Conservation (phyloP, 2,329 filamentous ascomycete species). For the Cladorrhinum sp. region DNA sequence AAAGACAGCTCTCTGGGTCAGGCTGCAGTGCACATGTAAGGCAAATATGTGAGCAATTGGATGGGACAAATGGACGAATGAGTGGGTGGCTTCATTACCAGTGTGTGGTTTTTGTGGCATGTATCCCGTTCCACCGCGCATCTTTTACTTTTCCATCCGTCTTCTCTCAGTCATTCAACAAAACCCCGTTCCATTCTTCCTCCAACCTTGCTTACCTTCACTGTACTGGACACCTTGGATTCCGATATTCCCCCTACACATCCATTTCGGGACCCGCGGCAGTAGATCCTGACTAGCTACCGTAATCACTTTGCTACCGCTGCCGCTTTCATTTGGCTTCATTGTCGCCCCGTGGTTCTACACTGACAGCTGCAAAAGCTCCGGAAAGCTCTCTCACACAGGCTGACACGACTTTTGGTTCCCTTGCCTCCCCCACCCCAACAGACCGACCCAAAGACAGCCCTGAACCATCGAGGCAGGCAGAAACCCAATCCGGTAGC, state of each 20-base stretch:
- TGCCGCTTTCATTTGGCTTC: constrained; percentile 8
- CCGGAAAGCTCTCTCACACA: constrained; percentile 11
- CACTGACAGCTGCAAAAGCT: constrained; percentile 9
- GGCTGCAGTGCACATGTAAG: background rate
- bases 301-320: background rate
- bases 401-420: constrained; percentile 19
- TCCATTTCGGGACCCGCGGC: background rate
- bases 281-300: background rate
- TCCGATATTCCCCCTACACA: background rate
- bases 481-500: constrained; percentile 19
- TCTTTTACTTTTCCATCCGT: background rate
- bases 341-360: background rate
- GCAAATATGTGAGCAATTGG: background rate
- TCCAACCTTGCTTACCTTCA: background rate
- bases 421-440: constrained; percentile 17
- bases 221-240: background rate
- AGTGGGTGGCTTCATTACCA: constrained; percentile 1
- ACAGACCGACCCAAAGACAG: constrained; percentile 17
- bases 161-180: background rate
- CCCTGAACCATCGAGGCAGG: constrained; percentile 17
- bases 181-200: background rate
- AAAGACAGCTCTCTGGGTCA: background rate
- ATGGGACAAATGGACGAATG: background rate
- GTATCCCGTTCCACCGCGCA: background rate
- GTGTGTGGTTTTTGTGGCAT: background rate